phyloP scores from a whole-genome alignment of 2,329 filamentous ascomycete genomes.

The Chaetothyriales sp. region DNA sequence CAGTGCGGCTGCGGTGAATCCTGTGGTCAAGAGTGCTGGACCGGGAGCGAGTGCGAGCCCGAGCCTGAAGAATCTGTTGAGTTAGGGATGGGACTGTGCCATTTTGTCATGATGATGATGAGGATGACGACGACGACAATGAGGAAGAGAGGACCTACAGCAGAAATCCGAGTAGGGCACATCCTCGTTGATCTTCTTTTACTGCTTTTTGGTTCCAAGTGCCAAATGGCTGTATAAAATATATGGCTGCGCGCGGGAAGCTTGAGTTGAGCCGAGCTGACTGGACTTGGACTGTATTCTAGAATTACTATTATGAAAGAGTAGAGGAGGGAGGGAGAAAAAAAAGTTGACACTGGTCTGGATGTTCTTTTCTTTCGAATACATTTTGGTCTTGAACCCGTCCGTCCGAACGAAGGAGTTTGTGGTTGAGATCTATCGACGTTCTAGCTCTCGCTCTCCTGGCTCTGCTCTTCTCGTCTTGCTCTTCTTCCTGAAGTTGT shows the following conservation, averaged over 20 bases:
- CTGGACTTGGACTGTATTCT: neutral
- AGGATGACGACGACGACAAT: neutral
- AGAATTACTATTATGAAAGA: neutral
- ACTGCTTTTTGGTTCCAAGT: neutral
- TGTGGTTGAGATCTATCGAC: no score
- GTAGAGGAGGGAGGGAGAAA: no score
- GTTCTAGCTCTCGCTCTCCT: no score
- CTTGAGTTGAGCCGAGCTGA: neutral
- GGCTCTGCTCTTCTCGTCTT: no score
- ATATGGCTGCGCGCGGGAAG: neutral
- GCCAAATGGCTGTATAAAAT: neutral
- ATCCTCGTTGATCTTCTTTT: neutral
- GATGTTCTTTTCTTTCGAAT: no score
- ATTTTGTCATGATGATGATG: neutral
- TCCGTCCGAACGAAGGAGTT: no score
- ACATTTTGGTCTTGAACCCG: no score
- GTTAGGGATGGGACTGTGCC: constrained; percentile 26
- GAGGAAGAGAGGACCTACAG: neutral
- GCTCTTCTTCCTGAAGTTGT: no score
- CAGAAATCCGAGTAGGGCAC: neutral
- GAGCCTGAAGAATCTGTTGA: constrained; percentile 58
- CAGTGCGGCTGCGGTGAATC: constrained; percentile 5
- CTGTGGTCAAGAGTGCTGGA: constrained; percentile 14
- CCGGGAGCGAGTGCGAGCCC: constrained; percentile 64
- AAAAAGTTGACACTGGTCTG: no score